Evolutionary conservation across 345 rosid species (phyloP).

Genomic region (Euphorbia tirucalli): DNA sequence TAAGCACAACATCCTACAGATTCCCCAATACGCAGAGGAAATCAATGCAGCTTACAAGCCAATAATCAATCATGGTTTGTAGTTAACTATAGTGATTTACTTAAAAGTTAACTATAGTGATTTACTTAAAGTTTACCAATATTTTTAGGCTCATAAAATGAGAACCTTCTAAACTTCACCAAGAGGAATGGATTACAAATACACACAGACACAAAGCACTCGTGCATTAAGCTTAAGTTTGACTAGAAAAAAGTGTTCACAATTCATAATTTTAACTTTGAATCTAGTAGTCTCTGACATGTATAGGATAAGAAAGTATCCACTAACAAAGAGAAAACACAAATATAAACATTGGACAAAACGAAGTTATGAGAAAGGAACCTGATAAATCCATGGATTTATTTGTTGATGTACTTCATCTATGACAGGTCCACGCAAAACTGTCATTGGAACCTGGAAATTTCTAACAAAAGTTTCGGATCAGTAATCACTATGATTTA

Average conservation of each 20-base stretch:
- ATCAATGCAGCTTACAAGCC: background rate
- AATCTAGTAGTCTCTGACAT: constrained; percentile 14
- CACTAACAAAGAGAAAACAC: background rate
- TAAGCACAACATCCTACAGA: constrained; percentile 7
- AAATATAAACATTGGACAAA: constrained; percentile 10
- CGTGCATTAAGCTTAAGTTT: background rate
- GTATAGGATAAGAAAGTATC: background rate
- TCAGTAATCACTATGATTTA: constrained; percentile 6
- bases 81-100: background rate
- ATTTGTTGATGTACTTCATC: constrained; percentile 86
- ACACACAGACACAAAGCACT: background rate
- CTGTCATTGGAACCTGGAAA: constrained; percentile 65
- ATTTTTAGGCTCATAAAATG: background rate
- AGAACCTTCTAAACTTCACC: background rate
- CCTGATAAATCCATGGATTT: constrained; percentile 91
- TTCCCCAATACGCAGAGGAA: background rate
- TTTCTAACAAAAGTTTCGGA: constrained; percentile 7
- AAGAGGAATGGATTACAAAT: background rate
- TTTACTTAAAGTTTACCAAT: background rate
- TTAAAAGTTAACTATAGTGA: background rate
- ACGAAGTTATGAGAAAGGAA: constrained; percentile 23
- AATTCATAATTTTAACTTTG: background rate
- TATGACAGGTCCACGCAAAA: constrained; percentile 64
- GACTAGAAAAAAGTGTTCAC: background rate
- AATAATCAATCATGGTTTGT: background rate